Evolutionary conservation across 1,139 yeast species (phyloP).

Genomic region (Geotrichum carabidarum): DNA sequence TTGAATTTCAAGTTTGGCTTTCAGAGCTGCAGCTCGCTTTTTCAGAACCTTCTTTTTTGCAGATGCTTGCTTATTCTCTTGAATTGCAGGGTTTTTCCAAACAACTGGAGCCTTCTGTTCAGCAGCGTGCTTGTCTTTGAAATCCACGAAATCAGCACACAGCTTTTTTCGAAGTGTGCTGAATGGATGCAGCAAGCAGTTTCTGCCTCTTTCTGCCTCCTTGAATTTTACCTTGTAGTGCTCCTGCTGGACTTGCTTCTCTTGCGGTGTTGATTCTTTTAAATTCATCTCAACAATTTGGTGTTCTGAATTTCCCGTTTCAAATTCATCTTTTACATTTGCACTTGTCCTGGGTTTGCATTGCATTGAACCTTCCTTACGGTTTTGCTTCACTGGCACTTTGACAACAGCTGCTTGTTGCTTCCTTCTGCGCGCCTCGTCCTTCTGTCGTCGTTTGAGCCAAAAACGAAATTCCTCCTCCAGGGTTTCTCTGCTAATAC

Average conservation of each 20-base stretch:
- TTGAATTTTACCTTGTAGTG: too few relatives aligned
- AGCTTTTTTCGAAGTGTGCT: too few relatives aligned
- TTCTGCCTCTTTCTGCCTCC: too few relatives aligned
- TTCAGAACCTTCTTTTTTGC: background rate
- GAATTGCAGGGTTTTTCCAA: too few relatives aligned
- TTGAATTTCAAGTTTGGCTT: constrained; percentile 14
- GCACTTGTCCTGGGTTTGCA: too few relatives aligned
- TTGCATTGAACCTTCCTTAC: too few relatives aligned
- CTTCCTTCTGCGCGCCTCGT: background rate
- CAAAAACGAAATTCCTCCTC: constrained; percentile 9
- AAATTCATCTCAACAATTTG: background rate
- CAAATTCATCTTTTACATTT: too few relatives aligned
- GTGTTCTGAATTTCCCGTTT: too few relatives aligned
- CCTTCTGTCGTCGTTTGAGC: constrained; percentile 1
- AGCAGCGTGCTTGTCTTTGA: too few relatives aligned
- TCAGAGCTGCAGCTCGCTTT: constrained; percentile 6
- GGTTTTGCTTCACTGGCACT: background rate
- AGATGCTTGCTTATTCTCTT: background rate
- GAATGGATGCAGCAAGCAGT: too few relatives aligned
- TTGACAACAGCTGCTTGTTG: background rate
- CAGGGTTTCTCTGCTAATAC: background rate
- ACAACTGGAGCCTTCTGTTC: too few relatives aligned
- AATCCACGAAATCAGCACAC: too few relatives aligned
- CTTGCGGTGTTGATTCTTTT: background rate
- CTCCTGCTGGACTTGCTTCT: background rate